Base-by-base conservation (phyloP, 257 asterid species). In the Plantago major region DNA sequence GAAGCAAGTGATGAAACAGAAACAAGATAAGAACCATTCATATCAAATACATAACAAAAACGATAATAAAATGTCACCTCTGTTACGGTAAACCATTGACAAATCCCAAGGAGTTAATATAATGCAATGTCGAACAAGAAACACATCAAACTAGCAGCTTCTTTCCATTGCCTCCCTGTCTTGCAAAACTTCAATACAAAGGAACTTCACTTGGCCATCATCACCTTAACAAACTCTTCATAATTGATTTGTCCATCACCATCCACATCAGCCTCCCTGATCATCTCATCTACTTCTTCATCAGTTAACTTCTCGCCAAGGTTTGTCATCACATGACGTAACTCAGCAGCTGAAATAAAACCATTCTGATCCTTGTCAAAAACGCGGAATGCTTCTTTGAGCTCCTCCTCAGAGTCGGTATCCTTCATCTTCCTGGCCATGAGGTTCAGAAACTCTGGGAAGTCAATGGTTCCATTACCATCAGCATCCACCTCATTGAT, bases 361-460 rank as follows among this genome's bases (percentile, higher is more conserved):
- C 88, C 88, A 8, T 78, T 81, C 63, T 78, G 84, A 51, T 82
- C 88, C 79, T 82, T 82, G 81, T 82, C 88, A 22, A 82, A 82
- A 8, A 82, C 88, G 42, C 88, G 81, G 77, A 82, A 82, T 0
- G 88, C 84, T 73, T 82, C 88, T 61, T 82, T 79, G 18, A 82
- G 77, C 73, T 82, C 88, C 75, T 82, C 88, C 77, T 82, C 88
- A 1, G 88, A 82, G 64, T 82, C 84, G 9, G 88, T 82, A 62
- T 82, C 88, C 77, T 81, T 81, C 88, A 79, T 82, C 46, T 82
- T 82, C 62, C 84, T 68, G 9, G 88, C 88, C 88, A 82, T 82
- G 56, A 82, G 88, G 76, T 82, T 82, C 66, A 82, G 62, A 19
- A 78, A 82, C 82, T 82, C 88, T 0, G 82, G 88, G 72, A 82